A percentile compares a stretch with the other conserved stretches of the same genome.
phyloP scores from a whole-genome alignment of 371 early-diverging fungal species.

The Mortierella sp. region DNA sequence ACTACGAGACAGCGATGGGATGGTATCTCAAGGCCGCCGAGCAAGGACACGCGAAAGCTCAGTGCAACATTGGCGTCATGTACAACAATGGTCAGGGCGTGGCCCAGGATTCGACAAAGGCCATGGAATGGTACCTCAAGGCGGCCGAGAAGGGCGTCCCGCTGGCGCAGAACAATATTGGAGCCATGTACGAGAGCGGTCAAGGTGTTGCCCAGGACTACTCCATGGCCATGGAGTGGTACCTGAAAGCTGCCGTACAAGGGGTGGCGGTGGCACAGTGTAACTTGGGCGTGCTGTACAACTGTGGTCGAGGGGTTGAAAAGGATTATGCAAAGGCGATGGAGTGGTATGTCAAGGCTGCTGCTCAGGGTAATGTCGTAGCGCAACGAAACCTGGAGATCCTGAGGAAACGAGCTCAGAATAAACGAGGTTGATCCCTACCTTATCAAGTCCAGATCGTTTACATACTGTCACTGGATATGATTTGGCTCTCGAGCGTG shows the following conservation, averaged over 20 bases:
- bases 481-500: too few species aligned
- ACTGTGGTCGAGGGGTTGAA: too few species aligned
- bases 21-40: neutral
- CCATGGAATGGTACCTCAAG: neutral
- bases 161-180: neutral
- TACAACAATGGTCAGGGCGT: neutral
- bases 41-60: neutral
- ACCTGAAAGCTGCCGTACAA: constrained; percentile 65
- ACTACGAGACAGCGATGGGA: neutral
- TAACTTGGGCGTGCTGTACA: neutral
- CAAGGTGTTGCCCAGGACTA: constrained; percentile 14
- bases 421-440: too few species aligned
- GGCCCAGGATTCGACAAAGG: neutral
- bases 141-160: constrained; percentile 1
- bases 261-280: neutral
- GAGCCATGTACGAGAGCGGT: neutral
- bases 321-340: neutral
- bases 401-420: too few species aligned
- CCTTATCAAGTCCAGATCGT: too few species aligned
- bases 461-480: too few species aligned
- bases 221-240: constrained; percentile 60
- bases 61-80: too few species aligned
- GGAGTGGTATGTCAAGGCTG: neutral
- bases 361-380: neutral
- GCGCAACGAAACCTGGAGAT: too few species aligned